These are phyloP conservation scores for Plasmodium gaboni DNA, from an alignment of 169 alveolate species.

Conservation along the genomic window DNA sequence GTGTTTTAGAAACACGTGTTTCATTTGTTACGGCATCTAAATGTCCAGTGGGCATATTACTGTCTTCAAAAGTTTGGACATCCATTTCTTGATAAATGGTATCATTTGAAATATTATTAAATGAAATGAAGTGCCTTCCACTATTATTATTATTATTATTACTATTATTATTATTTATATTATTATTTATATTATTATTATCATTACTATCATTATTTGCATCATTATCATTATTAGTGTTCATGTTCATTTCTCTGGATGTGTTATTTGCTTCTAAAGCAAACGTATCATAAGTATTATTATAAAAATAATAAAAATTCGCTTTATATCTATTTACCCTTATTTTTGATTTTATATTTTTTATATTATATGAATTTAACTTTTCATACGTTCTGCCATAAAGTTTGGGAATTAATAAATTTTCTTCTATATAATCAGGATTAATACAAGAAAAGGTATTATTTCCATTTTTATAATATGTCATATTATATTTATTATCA, in stretches of 20 bases:
- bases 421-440: slow-evolving; percentile 16
- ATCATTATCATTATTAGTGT: slow-evolving; percentile 34
- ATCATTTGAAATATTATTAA: slow-evolving; percentile 15
- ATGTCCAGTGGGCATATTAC: background rate
- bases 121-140: background rate
- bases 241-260: background rate
- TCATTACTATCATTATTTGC: slow-evolving; percentile 12
- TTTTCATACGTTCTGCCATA: slow-evolving; percentile 60
- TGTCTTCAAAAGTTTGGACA: background rate
- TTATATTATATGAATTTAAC: slow-evolving; percentile 52
- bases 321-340: slow-evolving; percentile 68
- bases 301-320: slow-evolving; percentile 66
- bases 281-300: slow-evolving; percentile 20
- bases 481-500: no score
- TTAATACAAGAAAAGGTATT: background rate
- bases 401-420: slow-evolving; percentile 39
- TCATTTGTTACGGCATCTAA: slow-evolving; percentile 56
- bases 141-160: slow-evolving; percentile 28
- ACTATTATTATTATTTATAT: background rate
- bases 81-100: slow-evolving; percentile 26
- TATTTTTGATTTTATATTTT: slow-evolving; percentile 63
- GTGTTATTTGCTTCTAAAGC: background rate
- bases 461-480: slow-evolving; percentile 8
- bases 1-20: slow-evolving; percentile 40
- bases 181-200: slow-evolving; percentile 27